Evolutionary conservation across 2,329 filamentous ascomycete genomes (phyloP), one percentile per base, ranked within the genome.

Genomic region (Arthrinium phaeospermum): DNA sequence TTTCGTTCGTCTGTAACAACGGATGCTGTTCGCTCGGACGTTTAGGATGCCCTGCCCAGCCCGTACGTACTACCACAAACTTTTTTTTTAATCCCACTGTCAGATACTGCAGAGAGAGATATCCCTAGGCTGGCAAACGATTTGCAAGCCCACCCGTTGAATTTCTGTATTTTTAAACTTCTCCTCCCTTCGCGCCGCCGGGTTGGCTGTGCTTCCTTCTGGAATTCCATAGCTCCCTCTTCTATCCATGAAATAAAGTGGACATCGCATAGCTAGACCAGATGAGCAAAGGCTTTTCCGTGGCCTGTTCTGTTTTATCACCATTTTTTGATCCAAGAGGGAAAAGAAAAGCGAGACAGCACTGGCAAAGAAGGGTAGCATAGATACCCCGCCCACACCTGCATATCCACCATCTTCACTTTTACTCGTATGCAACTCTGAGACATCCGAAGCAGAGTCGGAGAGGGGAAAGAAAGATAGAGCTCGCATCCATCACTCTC

Each of bases 11-110:
- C 67, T 69, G 67, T 34, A 69, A 69, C 45, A 37, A 49, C 67
- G 67, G 67, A 46, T 69, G 34, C 34, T 49, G 45, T 24, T 37
- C 67, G 67, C 67, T 69, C 67, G 47, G 67, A 69, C 67, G 37
- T 69, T 69, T 49, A 22, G 45, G 16, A 8, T 19, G 45, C 37
- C 37, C 37, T 10, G 37, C 37, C 37, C 37, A 41, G 37, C 37
- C 37, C 7, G 37, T 41, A 41, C 10, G 46, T 49, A 49, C 46
- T n/a, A 49, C 46, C 41, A 41, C 34, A 41, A 16, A 64, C 57
- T 64, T 64, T 10, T 41, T 41, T 41, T 41, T 41, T 10, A 41
- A 10, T 41, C 37, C 7, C 57, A 64, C 27, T 19, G 49, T 12
- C 49, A 24, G 49, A n/a, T 7, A 51, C 27, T 2, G 27, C 3